phyloP scores from a whole-genome alignment of 2,329 filamentous ascomycete species.

The Gaeumannomyces sp. region DNA sequence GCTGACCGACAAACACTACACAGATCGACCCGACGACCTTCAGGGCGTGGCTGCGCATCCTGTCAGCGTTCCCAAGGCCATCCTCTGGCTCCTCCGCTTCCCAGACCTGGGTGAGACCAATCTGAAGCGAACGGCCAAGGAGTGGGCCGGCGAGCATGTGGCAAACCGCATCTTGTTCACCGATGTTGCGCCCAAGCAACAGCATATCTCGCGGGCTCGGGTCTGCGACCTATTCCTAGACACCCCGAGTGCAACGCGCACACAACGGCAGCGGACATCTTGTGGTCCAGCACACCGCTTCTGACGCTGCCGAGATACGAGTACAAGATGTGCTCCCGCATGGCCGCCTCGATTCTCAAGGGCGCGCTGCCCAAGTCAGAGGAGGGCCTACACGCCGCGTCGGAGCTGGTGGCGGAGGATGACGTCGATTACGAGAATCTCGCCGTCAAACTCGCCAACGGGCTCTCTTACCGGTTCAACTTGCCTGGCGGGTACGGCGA shows the following conservation, averaged over 20 bases:
- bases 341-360: conserved; percentile 90
- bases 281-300: conserved; percentile 93
- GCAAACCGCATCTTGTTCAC: conserved; percentile 88
- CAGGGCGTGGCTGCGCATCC: conserved; percentile 88
- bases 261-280: conserved; percentile 90
- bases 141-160: conserved; percentile 81
- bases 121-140: conserved; percentile 68
- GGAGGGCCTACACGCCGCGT: conserved; percentile 60
- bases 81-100: conserved; percentile 95
- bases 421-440: conserved; percentile 82
- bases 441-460: conserved; percentile 61
- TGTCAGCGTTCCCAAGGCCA: conserved; percentile 79
- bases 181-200: conserved; percentile 89
- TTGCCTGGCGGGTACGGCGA: conserved; percentile 35
- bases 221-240: conserved; percentile 94
- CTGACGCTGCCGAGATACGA: conserved; percentile 85
- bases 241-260: conserved; percentile 98
- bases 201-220: conserved; percentile 86
- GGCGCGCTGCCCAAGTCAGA: conserved; percentile 73
- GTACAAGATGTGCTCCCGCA: conserved; percentile 98
- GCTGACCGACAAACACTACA: neutral
- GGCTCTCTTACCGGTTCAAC: conserved; percentile 51
- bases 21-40: conserved; percentile 97
- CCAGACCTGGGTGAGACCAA: conserved; percentile 88
- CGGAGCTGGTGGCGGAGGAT: conserved; percentile 68